Evolutionary conservation across 352 stramenopile genomes (phyloP).

Genomic region (Pythium chondricola): DNA sequence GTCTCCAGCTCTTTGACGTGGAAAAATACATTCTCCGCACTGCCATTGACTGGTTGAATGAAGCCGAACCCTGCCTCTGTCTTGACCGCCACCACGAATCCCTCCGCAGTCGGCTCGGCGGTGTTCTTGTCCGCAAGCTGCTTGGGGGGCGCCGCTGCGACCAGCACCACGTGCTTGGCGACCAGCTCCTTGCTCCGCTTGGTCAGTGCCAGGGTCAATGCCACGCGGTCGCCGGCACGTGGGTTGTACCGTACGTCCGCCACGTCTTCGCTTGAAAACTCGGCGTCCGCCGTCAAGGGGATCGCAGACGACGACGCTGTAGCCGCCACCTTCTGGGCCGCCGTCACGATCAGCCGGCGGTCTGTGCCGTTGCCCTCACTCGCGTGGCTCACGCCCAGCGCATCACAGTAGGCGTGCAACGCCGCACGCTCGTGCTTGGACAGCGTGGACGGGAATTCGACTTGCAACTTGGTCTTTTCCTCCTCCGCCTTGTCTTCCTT

Average conservation of each 20-base stretch:
- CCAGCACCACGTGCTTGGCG: slow-evolving; percentile 41
- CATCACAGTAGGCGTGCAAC: slow-evolving; percentile 61
- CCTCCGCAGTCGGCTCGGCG: slow-evolving; percentile 29
- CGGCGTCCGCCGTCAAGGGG: slow-evolving; percentile 17
- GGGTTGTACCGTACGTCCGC: slow-evolving; percentile 64
- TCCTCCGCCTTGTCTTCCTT: slow-evolving; percentile 12
- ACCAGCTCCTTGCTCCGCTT: slow-evolving; percentile 67
- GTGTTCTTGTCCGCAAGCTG: slow-evolving; percentile 15
- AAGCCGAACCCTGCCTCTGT: slow-evolving; percentile 69
- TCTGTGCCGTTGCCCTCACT: slow-evolving; percentile 37
- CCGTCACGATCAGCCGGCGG: slow-evolving; percentile 31
- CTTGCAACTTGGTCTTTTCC: slow-evolving; percentile 27
- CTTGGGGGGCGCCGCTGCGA: slow-evolving; percentile 22
- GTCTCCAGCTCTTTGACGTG: slow-evolving; percentile 72
- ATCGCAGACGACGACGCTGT: not conserved
- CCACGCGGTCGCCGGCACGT: slow-evolving; percentile 51
- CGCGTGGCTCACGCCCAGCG: slow-evolving; percentile 46
- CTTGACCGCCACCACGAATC: slow-evolving; percentile 60
- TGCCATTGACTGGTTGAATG: slow-evolving; percentile 46
- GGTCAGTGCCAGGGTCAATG: slow-evolving; percentile 44
- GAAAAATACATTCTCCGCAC: slow-evolving; percentile 72
- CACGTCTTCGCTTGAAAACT: slow-evolving; percentile 59
- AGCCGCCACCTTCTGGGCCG: not conserved
- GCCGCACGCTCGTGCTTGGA: slow-evolving; percentile 61
- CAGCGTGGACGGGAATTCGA: slow-evolving; percentile 34